These are phyloP conservation scores for Nepenthes alata DNA, from an alignment of 179 eudicot species.

Conservation along the genomic window DNA sequence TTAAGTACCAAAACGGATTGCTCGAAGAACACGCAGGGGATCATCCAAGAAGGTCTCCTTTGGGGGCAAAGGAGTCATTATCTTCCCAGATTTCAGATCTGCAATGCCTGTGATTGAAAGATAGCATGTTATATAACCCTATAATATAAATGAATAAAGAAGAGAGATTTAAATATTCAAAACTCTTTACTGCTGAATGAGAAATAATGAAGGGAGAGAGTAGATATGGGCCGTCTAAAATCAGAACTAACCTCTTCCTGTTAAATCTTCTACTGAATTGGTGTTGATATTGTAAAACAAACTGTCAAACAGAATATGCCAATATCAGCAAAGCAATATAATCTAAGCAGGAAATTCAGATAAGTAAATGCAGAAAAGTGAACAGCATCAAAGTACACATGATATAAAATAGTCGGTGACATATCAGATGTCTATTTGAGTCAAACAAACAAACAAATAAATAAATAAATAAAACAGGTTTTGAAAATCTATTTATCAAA, in stretches of 20 bases:
- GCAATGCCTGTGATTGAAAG: slow-evolving; percentile 41
- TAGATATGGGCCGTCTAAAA: not conserved
- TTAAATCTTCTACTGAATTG: slow-evolving; percentile 73
- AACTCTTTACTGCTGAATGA: not conserved
- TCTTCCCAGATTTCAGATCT: slow-evolving; percentile 71
- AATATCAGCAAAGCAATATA: slow-evolving; percentile 8
- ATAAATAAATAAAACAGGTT: not conserved
- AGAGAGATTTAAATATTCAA: not conserved
- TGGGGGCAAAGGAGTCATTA: slow-evolving; percentile 90
- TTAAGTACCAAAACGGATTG: slow-evolving; percentile 72
- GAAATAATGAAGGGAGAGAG: not conserved
- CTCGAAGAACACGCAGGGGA: slow-evolving; percentile 92
- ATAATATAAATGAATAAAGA: not conserved
- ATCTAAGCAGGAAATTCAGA: not conserved
- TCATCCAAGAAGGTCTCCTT: slow-evolving; percentile 93
- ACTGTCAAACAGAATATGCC: slow-evolving; percentile 30
- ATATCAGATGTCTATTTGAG: too few species aligned
- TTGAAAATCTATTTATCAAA: too few species aligned
- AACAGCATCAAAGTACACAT: not conserved
- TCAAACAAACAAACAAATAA: too few species aligned
- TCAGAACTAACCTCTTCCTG: slow-evolving; percentile 58
- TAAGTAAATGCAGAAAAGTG: not conserved
- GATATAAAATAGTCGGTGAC: too few species aligned
- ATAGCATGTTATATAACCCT: not conserved
- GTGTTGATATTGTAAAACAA: slow-evolving; percentile 89